A percentile compares a stretch with the other conserved stretches of the same genome.
Evolutionary conservation across 1,139 yeast genomes (phyloP).

Genomic region (Taphrina flavorubra): DNA sequence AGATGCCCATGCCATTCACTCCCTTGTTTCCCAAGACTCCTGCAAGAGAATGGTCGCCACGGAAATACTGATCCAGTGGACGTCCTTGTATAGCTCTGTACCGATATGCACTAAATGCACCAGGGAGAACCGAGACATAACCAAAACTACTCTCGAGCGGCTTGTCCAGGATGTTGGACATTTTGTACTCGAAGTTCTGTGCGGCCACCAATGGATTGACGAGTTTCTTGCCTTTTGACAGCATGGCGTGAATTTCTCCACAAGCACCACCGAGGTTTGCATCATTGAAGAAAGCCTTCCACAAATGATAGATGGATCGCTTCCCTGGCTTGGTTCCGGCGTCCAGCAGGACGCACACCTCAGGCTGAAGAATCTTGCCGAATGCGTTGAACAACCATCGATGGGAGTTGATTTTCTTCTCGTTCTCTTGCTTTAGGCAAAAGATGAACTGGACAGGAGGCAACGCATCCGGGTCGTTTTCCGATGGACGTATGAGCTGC

Average conservation of each 20-base stretch:
- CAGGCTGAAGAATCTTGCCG: constrained; percentile 84
- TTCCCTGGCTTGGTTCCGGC: constrained; percentile 95
- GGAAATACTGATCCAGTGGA: constrained; percentile 86
- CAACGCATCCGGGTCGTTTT: constrained; percentile 66
- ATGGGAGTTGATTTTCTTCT: constrained; percentile 91
- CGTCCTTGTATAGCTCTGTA: constrained; percentile 79
- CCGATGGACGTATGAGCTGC: constrained; percentile 57
- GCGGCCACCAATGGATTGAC: constrained; percentile 87
- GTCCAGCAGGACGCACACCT: constrained; percentile 80
- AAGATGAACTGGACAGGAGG: constrained; percentile 85
- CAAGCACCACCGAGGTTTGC: constrained; percentile 93
- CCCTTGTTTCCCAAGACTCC: constrained; percentile 53
- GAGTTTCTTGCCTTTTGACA: constrained; percentile 70
- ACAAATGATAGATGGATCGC: constrained; percentile 77
- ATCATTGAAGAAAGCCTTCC: constrained; percentile 88
- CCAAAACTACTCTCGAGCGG: constrained; percentile 91
- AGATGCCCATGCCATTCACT: constrained; percentile 65
- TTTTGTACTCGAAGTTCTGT: constrained; percentile 88
- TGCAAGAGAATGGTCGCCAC: constrained; percentile 73
- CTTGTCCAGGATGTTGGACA: constrained; percentile 87
- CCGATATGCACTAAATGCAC: constrained; percentile 90
- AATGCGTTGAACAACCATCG: constrained; percentile 96
- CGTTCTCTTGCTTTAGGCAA: constrained; percentile 85
- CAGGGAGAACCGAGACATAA: constrained; percentile 85
- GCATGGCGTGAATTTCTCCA: constrained; percentile 89